Percentiles rank a stretch among this genome's conserved stretches.
Evolutionary conservation across 1,284 basidiomycete genomes (phyloP).

Genomic region (Rhodotorula sp.): DNA sequence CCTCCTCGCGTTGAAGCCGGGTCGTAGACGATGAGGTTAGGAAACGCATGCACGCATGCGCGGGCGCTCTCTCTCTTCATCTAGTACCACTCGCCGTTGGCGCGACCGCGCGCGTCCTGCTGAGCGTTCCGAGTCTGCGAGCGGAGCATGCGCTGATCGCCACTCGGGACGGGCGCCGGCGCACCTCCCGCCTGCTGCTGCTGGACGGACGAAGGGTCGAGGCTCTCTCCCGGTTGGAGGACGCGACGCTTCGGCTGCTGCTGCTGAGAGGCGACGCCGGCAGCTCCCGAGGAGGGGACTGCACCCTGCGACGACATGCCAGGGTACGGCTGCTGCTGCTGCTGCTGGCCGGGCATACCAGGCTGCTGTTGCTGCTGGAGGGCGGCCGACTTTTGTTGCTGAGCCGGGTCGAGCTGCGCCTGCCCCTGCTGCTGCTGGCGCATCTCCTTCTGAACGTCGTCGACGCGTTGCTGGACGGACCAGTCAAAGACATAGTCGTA

Average conservation of each 20-base stretch:
- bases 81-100: conserved; percentile 40
- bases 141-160: conserved; percentile 39
- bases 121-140: conserved; percentile 35
- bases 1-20: too few relatives aligned
- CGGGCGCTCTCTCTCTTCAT: neutral
- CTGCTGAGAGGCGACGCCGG: conserved; percentile 3
- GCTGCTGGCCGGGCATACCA: neutral
- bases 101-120: conserved; percentile 29
- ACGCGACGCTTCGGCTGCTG: conserved; percentile 32
- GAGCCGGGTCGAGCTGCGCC: conserved; percentile 5
- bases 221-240: conserved; percentile 31
- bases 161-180: conserved; percentile 4
- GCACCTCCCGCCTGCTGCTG: conserved; percentile 13
- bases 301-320: neutral
- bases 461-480: conserved; percentile 69
- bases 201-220: neutral
- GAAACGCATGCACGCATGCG: too few relatives aligned
- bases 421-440: conserved; percentile 15
- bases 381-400: neutral
- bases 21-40: too few relatives aligned
- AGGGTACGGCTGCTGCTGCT: neutral
- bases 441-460: conserved; percentile 32
- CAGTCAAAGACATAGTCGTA: conserved; percentile 99
- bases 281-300: neutral
- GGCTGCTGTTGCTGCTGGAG: conserved; percentile 17